A percentile compares a stretch with the other conserved stretches of the same genome.
phyloP scores from a whole-genome alignment of 1,284 basidiomycete genomes.

The Hemileia vastatrix region DNA sequence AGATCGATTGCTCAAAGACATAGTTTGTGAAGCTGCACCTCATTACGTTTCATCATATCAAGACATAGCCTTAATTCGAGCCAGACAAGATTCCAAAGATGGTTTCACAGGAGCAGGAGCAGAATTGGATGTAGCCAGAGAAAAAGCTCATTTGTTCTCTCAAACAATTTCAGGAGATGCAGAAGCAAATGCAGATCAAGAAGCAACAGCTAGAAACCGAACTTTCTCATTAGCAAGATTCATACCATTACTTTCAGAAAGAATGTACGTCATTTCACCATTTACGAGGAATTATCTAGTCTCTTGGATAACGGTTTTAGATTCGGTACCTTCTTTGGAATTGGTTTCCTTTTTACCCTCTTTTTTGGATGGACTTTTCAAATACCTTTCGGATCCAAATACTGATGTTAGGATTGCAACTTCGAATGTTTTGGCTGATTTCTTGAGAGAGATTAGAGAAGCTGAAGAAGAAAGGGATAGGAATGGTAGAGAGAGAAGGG shows the following conservation, averaged over 20 bases:
- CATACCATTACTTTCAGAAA: constrained; percentile 81
- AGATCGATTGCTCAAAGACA: constrained; percentile 90
- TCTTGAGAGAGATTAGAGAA: constrained; percentile 83
- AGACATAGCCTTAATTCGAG: constrained; percentile 35
- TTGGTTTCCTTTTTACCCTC: constrained; percentile 86
- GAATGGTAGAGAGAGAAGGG: constrained; percentile 46
- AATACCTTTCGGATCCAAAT: constrained; percentile 88
- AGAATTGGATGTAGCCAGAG: no score
- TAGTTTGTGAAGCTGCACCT: constrained; percentile 90
- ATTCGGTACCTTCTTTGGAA: constrained; percentile 92
- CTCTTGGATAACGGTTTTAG: constrained; percentile 89
- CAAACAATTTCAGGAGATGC: constrained; percentile 5
- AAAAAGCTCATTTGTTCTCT: constrained; percentile 23
- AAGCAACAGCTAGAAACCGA: no score
- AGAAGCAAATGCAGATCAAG: constrained; percentile 14
- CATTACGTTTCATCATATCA: constrained; percentile 93
- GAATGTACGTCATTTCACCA: constrained; percentile 89
- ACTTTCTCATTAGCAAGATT: constrained; percentile 91
- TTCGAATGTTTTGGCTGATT: constrained; percentile 80
- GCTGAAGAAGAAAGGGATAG: no score
- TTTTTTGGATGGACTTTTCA: constrained; percentile 83
- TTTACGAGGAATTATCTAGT: constrained; percentile 93
- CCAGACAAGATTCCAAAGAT: constrained; percentile 59
- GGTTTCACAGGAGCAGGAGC: no score
- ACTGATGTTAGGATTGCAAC: constrained; percentile 87